Conservation (phyloP, 2,329 filamentous ascomycete genomes). For the Chrysoporthe deuterocubensis region DNA sequence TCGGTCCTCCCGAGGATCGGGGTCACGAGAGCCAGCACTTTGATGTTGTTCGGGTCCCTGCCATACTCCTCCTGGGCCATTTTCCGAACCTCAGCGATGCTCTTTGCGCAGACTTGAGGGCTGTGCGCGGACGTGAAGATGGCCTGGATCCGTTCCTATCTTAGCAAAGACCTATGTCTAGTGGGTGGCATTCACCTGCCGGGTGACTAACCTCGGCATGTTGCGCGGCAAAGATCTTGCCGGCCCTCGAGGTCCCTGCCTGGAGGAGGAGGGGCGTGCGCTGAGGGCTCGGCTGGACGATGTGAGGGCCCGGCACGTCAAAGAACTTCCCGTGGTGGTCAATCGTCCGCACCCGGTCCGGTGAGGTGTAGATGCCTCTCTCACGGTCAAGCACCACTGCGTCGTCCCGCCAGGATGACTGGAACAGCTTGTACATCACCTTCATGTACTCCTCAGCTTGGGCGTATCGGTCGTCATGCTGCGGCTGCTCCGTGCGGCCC, state of each 20-base stretch:
- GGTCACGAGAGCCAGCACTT: slow-evolving; percentile 69
- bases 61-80: slow-evolving; percentile 56
- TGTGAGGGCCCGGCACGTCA: slow-evolving; percentile 60
- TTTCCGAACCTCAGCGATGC: slow-evolving; percentile 64
- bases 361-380: slow-evolving; percentile 61
- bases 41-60: slow-evolving; percentile 64
- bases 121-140: slow-evolving; percentile 72
- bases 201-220: background rate
- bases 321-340: slow-evolving; percentile 64
- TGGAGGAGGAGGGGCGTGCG: slow-evolving; percentile 71
- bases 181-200: background rate
- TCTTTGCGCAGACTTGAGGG: slow-evolving; percentile 63
- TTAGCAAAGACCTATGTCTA: background rate
- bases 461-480: slow-evolving; percentile 64
- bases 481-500: slow-evolving; percentile 58
- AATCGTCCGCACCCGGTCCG: slow-evolving; percentile 62
- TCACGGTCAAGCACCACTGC: slow-evolving; percentile 58
- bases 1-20: slow-evolving; percentile 68
- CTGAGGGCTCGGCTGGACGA: slow-evolving; percentile 69
- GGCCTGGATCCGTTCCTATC: slow-evolving; percentile 45
- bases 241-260: slow-evolving; percentile 69
- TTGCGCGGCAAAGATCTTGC: slow-evolving; percentile 47
- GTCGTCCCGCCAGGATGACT: slow-evolving; percentile 59
- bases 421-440: slow-evolving; percentile 60
- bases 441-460: slow-evolving; percentile 66